Conservation (phyloP, 352 stramenopile species). For the Phytopythium cucurbitacearum region DNA sequence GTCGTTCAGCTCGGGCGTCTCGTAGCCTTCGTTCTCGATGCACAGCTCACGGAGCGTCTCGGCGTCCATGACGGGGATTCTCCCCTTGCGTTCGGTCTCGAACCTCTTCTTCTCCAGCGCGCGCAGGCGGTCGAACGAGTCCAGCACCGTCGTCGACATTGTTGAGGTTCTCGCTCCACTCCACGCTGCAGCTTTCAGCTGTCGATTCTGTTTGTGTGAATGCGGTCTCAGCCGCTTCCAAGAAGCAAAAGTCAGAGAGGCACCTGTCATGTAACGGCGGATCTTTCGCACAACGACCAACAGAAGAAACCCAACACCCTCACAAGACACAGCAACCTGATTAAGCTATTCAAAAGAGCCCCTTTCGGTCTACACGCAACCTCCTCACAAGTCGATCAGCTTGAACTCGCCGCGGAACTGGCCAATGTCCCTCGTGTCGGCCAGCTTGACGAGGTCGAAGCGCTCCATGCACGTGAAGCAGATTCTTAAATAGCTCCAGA, state of each 20-base stretch:
- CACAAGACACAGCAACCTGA: no score
- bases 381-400: conserved; percentile 66
- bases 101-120: conserved; percentile 71
- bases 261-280: no score
- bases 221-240: no score
- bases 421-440: conserved; percentile 78
- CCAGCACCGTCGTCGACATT: conserved; percentile 44
- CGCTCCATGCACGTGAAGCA: conserved; percentile 96
- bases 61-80: conserved; percentile 85
- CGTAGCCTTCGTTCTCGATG: conserved; percentile 91
- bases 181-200: no score
- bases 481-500: conserved; percentile 98
- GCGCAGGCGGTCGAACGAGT: conserved; percentile 49
- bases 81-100: conserved; percentile 52
- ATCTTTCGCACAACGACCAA: neutral
- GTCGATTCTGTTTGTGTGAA: no score
- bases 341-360: neutral
- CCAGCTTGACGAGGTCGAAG: conserved; percentile 95
- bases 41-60: conserved; percentile 82
- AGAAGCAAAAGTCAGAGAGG: no score
- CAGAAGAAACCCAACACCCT: neutral
- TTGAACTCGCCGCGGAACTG: conserved; percentile 85
- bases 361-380: neutral
- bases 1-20: conserved; percentile 94
- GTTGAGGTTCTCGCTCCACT: neutral